Evolutionary conservation across 768 basidiomycete species (phyloP), one percentile per base, ranked within the genome.

Genomic region (Trichaptum fuscoviolaceum): DNA sequence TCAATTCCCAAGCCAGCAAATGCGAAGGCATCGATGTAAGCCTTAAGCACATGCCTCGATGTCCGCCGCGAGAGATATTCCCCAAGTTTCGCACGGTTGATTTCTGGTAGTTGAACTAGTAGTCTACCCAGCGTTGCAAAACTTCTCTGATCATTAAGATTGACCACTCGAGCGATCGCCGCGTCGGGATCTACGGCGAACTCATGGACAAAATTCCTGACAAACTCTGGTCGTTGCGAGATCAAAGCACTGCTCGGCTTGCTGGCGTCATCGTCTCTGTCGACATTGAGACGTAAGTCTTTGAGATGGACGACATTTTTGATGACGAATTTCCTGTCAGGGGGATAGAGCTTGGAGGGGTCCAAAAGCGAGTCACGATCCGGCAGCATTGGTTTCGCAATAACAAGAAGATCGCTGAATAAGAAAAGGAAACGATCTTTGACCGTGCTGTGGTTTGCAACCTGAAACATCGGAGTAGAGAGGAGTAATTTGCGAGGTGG

Each of bases 341-440:
- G 75, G 1, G 80, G 79, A 65, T 82, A 78, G 25, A 86, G 85
- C 65, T 86, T 85, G 66, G 83, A 77, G 63, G 79, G 74, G 71
- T 90, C 89, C 61, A 87, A 76, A 35, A 87, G 80, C 36, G 80
- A 78, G 69, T 92, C 90, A 63, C 85, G 83, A 58, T 91, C 88
- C 42, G 86, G 84, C 64, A 87, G 80, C 67, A 95, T 82, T 15
- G 95, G 95, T 76, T 99, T 99, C 57, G 96, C 90, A 70, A 99
- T 86, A 75, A 99, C 85, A 65, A 99, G 85, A 64, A 99, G 85
- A 75, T 99, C 97, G 75, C 82, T 94, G 84, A 99, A 99, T n/a
- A 99, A 84, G 81, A 99, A 96, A 10, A 99, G 84, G 79, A 94
- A 93, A 12, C 97, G 89, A 73, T 98, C 95, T 76, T 99, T 98